Evolutionary conservation across 495 filamentous ascomycete species (phyloP), one percentile per base, ranked within the genome.

Genomic region (Xylaria scruposa): DNA sequence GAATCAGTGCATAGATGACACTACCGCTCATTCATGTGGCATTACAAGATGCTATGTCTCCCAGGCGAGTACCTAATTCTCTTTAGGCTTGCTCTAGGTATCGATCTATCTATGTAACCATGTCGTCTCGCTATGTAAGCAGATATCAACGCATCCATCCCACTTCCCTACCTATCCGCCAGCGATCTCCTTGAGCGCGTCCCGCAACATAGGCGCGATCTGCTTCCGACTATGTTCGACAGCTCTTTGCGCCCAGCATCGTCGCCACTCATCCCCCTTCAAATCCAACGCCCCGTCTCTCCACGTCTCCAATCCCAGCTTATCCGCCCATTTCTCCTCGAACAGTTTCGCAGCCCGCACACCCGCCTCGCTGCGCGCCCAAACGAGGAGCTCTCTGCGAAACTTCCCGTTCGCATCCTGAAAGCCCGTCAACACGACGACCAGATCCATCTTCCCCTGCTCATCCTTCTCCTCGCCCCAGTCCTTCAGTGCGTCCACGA

Each of bases 201-300:
- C 87, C 76, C 94, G 88, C 74, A 98, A 72, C 80, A 97, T 81
- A 40, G 95, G 95, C 42, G 91, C 95, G 53, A 98, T 93, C 84
- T 94, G 91, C 83, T 98, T 98, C 74, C 95, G 84, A 80, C 94
- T 97, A 70, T 89, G 85, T 61, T 86, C 84, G 29, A 91, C 73
- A 74, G 90, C 86, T 31, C 79, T 81, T 85, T 97, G 95, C 73
- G 83, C 79, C 92, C 93, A 95, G 38, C 91, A 84, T 60, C 77
- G 78, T 63, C 84, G 80, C 81, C 86, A 85, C 29, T 83, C 73
- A 40, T 73, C 75, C n/a, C 64, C 46, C 12, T 15, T 31, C 58
- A 9, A 0, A 83, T 89, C 88, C 58, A 91, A 62, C 24, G 58
- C 67, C 0, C 83, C 86, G 0, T 72, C 77, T 0, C 74, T 73